phyloP scores from a whole-genome alignment of 2,329 filamentous ascomycete genomes.

The Claviceps purpurea region DNA sequence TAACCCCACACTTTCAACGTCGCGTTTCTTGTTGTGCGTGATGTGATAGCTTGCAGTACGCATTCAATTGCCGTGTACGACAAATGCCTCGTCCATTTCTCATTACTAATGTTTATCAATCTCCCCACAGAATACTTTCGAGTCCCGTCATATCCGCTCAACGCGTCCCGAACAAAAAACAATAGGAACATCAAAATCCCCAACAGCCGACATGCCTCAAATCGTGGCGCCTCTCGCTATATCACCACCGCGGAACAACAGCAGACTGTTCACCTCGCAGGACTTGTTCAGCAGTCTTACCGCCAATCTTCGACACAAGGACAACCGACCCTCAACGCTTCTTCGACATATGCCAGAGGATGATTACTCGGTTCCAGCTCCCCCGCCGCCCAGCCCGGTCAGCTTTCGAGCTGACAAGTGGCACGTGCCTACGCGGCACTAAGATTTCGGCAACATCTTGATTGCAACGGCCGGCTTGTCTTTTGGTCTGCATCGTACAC shows the following conservation, averaged over 20 bases:
- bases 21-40: background rate
- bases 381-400: slow-evolving; percentile 50
- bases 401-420: slow-evolving; percentile 38
- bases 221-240: slow-evolving; percentile 32
- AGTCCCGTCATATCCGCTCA: background rate
- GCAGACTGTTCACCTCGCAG: slow-evolving; percentile 30
- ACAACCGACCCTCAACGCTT: slow-evolving; percentile 29
- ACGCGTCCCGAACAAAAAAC: background rate
- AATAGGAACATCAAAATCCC: background rate
- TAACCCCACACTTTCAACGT: background rate
- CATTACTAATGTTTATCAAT: background rate
- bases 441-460: background rate
- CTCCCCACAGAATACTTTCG: background rate
- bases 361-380: slow-evolving; percentile 51
- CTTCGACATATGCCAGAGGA: slow-evolving; percentile 39
- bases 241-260: slow-evolving; percentile 30
- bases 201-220: slow-evolving; percentile 18
- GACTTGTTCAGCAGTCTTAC: slow-evolving; percentile 41
- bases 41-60: background rate
- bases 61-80: background rate
- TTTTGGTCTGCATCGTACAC: background rate
- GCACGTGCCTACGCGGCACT: slow-evolving; percentile 3
- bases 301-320: slow-evolving; percentile 33
- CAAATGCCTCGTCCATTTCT: background rate
- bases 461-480: background rate